Evolutionary conservation across 768 basidiomycete genomes (phyloP), one percentile per base, ranked within the genome.

Genomic region (Lactifluus volemus): DNA sequence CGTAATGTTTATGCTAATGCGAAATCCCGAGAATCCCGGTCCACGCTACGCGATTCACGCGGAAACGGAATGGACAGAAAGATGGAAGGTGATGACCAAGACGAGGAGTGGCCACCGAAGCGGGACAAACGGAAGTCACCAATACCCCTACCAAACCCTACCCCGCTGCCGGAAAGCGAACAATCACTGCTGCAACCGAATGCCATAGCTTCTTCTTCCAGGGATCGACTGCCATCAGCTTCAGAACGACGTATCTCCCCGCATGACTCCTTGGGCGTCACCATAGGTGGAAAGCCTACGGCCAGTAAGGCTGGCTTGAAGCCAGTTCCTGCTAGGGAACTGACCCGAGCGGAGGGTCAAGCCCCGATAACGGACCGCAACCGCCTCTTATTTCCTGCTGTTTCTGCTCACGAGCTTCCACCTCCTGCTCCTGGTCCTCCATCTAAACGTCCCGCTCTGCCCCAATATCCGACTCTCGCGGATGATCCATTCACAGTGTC

Each of bases 1-100:
- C 68, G 65, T 49, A 68, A 60, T 50, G 65, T 66, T 38, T 65
- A 69, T 29, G 65, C 66, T 8, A 67, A 67, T 56, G 50, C 61
- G 21, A 63, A 55, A n/a, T n/a, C n/a, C 1, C 67, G 66, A 4
- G 50, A 50, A 11, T 14, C 55, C 10, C 61, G 55, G 11, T 42
- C 60, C 32, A 50, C 54, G 47, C 32, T 47, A 5, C 59, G 36
- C 34, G 47, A 42, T 29, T 58, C 56, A 17, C 63, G 38, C 6
- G 56, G 54, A 42, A 65, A 53, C 32, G 59, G 59, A 55, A 59
- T 54, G 3, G 55, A 57, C 10, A 49, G 58, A n/a, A 63, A 47
- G 32, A 45, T 19, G 5, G 55, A 50, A 2, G 30, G 53, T 34
- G 53, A 55, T n/a, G 19, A 19, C 25, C 11, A 34, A 21, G 30